phyloP scores from a whole-genome alignment of 2,329 filamentous ascomycete species.

The Triangularia verruculosa region DNA sequence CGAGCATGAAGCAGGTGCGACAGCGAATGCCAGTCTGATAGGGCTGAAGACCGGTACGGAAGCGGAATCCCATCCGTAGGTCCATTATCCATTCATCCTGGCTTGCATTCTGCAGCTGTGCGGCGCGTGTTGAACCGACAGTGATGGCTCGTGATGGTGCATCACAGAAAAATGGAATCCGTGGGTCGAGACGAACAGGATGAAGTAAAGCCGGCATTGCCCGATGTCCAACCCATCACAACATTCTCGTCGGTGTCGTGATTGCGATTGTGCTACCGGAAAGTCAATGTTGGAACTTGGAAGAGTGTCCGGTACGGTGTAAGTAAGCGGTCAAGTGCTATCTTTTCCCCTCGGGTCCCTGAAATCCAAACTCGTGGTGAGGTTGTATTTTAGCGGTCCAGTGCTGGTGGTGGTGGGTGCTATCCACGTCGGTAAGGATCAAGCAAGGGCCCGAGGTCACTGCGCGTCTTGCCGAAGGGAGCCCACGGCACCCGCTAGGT shows the following conservation, averaged over 20 bases:
- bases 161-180: constrained; percentile 4
- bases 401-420: neutral
- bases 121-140: neutral
- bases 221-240: neutral
- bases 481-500: neutral
- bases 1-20: constrained; percentile 1
- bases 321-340: neutral
- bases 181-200: neutral
- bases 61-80: constrained; percentile 2
- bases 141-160: neutral
- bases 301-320: neutral
- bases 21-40: neutral
- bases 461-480: neutral
- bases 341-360: neutral
- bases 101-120: neutral
- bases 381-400: neutral
- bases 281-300: no score
- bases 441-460: constrained; percentile 1
- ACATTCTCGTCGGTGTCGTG: neutral
- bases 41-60: constrained; percentile 4
- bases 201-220: constrained; percentile 2
- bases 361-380: neutral
- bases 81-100: neutral
- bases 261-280: neutral
- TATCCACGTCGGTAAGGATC: neutral